Percentiles rank a stretch among this genome's conserved stretches.
Evolutionary conservation across 2,329 filamentous ascomycete species (phyloP).

Genomic region (Hymenoscyphus salicellus): DNA sequence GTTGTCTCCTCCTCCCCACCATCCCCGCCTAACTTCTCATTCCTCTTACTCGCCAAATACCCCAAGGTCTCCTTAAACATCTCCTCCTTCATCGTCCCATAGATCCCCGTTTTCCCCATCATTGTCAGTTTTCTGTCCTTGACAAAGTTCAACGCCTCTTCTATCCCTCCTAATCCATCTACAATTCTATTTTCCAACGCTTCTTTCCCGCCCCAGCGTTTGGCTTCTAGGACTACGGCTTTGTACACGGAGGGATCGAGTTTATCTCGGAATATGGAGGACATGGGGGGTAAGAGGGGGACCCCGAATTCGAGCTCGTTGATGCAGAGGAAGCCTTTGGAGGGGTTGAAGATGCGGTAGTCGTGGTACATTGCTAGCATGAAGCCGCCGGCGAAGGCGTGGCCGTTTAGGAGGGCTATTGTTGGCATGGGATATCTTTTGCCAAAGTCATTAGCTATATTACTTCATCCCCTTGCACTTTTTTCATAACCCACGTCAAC

Average conservation of each 20-base stretch:
- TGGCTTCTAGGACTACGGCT: constrained; percentile 69
- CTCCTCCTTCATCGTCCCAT: constrained; percentile 69
- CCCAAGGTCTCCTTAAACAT: constrained; percentile 67
- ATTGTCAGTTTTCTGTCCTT: constrained; percentile 55
- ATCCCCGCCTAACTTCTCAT: constrained; percentile 42
- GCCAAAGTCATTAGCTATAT: not conserved
- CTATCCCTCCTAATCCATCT: constrained; percentile 63
- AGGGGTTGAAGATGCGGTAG: constrained; percentile 73
- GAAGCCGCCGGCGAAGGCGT: constrained; percentile 77
- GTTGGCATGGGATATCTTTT: constrained; percentile 74
- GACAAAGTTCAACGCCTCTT: constrained; percentile 61
- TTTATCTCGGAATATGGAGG: constrained; percentile 70
- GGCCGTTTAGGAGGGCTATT: constrained; percentile 73
- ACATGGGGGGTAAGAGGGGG: constrained; percentile 72
- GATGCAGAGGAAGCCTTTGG: constrained; percentile 70
- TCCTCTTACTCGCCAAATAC: constrained; percentile 53
- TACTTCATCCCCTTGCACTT: not conserved
- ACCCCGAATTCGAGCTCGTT: constrained; percentile 81
- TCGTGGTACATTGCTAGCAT: constrained; percentile 82
- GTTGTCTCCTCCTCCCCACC: constrained; percentile 38
- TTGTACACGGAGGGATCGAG: constrained; percentile 54
- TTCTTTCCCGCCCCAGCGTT: constrained; percentile 60
- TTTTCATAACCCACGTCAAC: constrained; percentile 47
- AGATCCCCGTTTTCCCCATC: constrained; percentile 64
- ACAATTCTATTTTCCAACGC: constrained; percentile 66